phyloP scores from a whole-genome alignment of 2,329 filamentous ascomycete genomes.

The Biscogniauxia mediterranea region DNA sequence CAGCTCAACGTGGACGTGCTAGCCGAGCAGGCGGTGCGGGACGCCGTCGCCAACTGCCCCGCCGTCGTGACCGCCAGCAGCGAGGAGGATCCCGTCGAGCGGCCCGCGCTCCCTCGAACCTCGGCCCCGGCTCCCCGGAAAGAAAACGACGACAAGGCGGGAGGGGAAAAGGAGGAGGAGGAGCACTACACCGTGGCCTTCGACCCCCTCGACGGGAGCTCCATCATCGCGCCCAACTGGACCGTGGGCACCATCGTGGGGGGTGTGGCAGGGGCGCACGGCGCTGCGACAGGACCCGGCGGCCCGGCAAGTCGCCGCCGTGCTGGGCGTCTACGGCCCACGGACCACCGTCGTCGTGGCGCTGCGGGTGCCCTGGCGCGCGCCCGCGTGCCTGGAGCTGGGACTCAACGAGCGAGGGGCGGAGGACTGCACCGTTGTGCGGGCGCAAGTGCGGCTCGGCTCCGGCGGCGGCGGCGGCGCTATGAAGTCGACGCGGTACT shows the following conservation, averaged over 20 bases:
- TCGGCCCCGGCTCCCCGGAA: background rate
- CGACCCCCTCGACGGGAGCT: conserved; percentile 63
- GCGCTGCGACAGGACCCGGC: conserved; percentile 42
- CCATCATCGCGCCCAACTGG: conserved; percentile 59
- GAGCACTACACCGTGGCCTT: conserved; percentile 60
- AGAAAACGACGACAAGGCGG: background rate
- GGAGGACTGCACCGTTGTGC: conserved; percentile 39
- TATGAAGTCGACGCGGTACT: conserved; percentile 51
- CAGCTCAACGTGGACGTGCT: conserved; percentile 58
- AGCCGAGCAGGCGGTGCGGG: conserved; percentile 48
- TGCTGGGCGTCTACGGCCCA: conserved; percentile 55
- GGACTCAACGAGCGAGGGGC: conserved; percentile 35
- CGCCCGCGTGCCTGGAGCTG: conserved; percentile 50
- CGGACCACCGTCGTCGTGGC: conserved; percentile 56
- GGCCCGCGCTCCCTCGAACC: background rate
- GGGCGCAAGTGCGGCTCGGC: conserved; percentile 39
- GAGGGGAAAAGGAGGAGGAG: background rate
- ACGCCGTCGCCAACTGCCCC: conserved; percentile 42
- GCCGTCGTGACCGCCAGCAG: conserved; percentile 52
- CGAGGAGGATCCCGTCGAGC: conserved; percentile 60
- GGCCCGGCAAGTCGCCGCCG: conserved; percentile 44
- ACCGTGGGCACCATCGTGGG: conserved; percentile 59
- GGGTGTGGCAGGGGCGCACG: conserved; percentile 53
- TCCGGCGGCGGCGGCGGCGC: conserved; percentile 36
- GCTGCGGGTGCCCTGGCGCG: conserved; percentile 43